Conservation (phyloP, 129 eudicot genomes). For the Helichrysum umbraculigerum region DNA sequence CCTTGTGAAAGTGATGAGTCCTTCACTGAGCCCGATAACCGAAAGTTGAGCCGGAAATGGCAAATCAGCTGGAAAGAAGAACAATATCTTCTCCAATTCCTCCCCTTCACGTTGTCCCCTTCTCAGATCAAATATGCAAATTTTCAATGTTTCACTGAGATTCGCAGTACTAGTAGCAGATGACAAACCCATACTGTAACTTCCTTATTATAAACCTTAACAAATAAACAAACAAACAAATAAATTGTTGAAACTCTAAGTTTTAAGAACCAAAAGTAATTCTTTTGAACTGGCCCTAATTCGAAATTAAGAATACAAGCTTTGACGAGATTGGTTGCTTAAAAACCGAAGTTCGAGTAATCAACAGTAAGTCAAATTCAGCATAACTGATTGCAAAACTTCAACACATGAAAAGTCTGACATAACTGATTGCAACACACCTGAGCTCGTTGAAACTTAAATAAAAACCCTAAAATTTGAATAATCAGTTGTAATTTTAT, state of each 20-base stretch:
- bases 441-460: background rate
- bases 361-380: background rate
- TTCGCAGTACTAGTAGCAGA: constrained; percentile 41
- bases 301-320: constrained; percentile 1
- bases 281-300: constrained; percentile 6
- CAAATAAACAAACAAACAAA: constrained; percentile 12
- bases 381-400: background rate
- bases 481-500: background rate
- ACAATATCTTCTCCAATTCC: constrained; percentile 91
- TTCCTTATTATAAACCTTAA: constrained; percentile 40
- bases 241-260: constrained; percentile 12
- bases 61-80: constrained; percentile 80
- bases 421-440: background rate
- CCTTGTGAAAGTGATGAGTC: constrained; percentile 98
- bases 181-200: constrained; percentile 63
- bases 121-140: constrained; percentile 88
- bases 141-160: constrained; percentile 54
- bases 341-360: background rate
- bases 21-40: constrained; percentile 95
- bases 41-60: constrained; percentile 81
- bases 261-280: constrained; percentile 11
- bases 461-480: background rate
- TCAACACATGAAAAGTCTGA: background rate
- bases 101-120: constrained; percentile 96
- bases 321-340: background rate